These are phyloP conservation scores for Skeletonema costatum DNA, from an alignment of 108 stramenopile genomes.

Conservation along the genomic window DNA sequence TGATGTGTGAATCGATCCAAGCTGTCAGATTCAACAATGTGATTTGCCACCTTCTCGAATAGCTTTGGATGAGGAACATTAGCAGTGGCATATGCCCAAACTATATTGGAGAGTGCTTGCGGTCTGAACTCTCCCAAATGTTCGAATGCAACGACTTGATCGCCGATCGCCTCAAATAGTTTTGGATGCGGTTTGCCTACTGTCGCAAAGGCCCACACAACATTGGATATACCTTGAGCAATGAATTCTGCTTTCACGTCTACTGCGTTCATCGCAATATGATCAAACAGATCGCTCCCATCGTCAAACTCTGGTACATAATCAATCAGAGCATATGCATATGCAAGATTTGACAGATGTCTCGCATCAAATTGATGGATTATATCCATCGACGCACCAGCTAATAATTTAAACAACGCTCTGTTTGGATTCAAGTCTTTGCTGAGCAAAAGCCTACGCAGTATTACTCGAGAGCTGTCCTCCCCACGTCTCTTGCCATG, in stretches of 20 bases:
- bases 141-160: background rate
- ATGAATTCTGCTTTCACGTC: too few relatives aligned
- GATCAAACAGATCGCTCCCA: background rate
- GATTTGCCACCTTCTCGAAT: too few relatives aligned
- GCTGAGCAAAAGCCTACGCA: background rate
- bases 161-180: conserved; percentile 3
- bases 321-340: conserved; percentile 2
- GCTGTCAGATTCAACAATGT: too few relatives aligned
- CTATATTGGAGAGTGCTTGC: conserved; percentile 1
- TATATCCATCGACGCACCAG: background rate
- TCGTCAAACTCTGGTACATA: background rate
- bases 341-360: conserved; percentile 1
- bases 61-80: background rate
- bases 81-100: conserved; percentile 9
- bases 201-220: conserved; percentile 7
- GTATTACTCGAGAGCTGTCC: too few relatives aligned
- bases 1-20: background rate
- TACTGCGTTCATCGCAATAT: too few relatives aligned
- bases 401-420: background rate
- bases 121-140: background rate
- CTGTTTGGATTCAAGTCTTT: background rate
- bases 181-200: background rate
- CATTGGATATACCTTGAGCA: background rate
- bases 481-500: too few relatives aligned
- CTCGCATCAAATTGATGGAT: background rate